Evolutionary conservation across 202 grass and related monocot genomes (phyloP).

Genomic region (Sporobolus alterniflorus): DNA sequence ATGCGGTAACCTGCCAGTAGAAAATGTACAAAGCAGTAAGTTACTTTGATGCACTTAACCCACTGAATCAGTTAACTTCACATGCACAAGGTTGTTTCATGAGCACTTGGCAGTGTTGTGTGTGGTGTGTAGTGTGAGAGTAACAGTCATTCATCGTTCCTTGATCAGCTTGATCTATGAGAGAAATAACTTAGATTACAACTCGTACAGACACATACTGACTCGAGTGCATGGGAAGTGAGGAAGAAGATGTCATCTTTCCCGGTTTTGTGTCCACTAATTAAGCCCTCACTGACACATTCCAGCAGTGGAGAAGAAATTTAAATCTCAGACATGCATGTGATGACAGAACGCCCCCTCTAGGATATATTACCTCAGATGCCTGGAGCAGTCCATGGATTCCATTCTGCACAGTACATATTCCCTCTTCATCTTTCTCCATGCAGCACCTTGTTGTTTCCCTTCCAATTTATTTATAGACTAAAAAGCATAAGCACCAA

Average conservation of each 20-base stretch:
- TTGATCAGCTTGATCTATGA: not conserved
- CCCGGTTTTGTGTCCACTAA: not conserved
- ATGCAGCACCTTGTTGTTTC: slow-evolving; percentile 36
- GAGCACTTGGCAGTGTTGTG: not conserved
- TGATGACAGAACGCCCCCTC: slow-evolving; percentile 28
- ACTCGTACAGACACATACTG: slow-evolving; percentile 25
- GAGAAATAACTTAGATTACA: slow-evolving; percentile 26
- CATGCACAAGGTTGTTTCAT: not conserved
- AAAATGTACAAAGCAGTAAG: not conserved
- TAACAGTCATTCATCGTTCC: not conserved
- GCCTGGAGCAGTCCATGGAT: slow-evolving; percentile 42
- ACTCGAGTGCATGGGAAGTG: slow-evolving; percentile 39
- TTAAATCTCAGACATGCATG: slow-evolving; percentile 31
- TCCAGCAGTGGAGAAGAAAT: slow-evolving; percentile 34
- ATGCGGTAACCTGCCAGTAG: not conserved
- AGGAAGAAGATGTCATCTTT: slow-evolving; percentile 40
- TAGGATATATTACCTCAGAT: slow-evolving; percentile 37
- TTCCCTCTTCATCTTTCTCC: slow-evolving; percentile 45
- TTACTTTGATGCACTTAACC: not conserved
- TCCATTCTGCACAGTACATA: slow-evolving; percentile 55
- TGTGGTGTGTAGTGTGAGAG: not conserved
- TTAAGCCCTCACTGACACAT: slow-evolving; percentile 44
- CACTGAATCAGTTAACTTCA: not conserved
- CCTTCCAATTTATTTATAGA: not conserved
- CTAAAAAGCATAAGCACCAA: slow-evolving; percentile 16